Base-by-base conservation (phyloP, 148 eudicot species). In the Salicornia ramosissima region DNA sequence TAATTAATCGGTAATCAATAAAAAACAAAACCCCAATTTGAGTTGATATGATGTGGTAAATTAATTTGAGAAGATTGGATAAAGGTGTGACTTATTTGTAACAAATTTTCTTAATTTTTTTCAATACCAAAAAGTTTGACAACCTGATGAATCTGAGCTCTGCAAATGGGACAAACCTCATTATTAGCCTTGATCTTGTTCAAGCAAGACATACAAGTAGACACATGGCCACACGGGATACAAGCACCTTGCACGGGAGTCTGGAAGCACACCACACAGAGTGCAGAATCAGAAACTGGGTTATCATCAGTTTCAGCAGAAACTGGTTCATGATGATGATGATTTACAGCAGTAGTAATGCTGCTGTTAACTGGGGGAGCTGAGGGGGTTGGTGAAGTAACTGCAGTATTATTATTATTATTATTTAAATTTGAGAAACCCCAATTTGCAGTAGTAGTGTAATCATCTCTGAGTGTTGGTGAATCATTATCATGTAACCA, bases 231-330 rank as follows among this genome's bases (percentile, higher is more conserved):
- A 69, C 90, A 88, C 1, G 88, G 93, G 36, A 86, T 63, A 42
- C 90, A 84, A 3, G 85, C 93, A n/a, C 85, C 90, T 63, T 88
- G 85, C 19, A 80, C 78, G 8, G 87, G 82, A 70, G 88, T 82
- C 63, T 88, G 87, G 82, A 80, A 82, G 64, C 92, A 88, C 40
- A 88, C 74, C 28, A 83, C 78, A 45, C 89, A 87, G 12, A 60
- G 66, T 0, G 78, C 19, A 3, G 70, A 47, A 26, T 30, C 69
- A 34, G 21, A 12, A 21, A 3, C 29, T 36, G 47, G 65, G 26
- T 4, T 26, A 42, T 15, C 52, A n/a, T 10, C 39, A 19, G 43
- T 34, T 10, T 65, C 50, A 39, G 52, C 61, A 69, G 58, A 29
- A 30, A 50, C 40, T n/a, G n/a, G n/a, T 49, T 22, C 68, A 63